These are phyloP conservation scores for Auricularia auricula-judae DNA, from an alignment of 768 basidiomycete species.

Conservation along the genomic window DNA sequence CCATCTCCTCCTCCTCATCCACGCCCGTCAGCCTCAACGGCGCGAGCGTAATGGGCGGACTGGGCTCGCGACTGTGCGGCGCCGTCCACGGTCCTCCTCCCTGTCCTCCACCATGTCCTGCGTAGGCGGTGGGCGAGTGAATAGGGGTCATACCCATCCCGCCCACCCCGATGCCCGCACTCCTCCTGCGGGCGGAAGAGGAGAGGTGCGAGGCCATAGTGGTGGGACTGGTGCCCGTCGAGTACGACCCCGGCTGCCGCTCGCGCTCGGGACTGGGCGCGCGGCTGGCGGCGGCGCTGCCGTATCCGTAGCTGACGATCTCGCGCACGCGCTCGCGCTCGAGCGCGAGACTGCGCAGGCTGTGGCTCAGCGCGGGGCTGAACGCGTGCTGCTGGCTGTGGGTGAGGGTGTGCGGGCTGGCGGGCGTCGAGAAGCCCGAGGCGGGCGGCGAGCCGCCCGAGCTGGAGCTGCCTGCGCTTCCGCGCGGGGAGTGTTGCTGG, in stretches of 20 bases:
- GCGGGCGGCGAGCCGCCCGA: neutral
- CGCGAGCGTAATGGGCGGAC: slow-evolving; percentile 1
- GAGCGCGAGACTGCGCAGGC: neutral
- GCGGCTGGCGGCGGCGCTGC: neutral
- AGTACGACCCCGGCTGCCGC: neutral
- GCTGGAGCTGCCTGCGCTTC: neutral
- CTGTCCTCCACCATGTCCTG: no score
- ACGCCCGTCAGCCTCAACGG: neutral
- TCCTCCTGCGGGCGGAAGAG: neutral
- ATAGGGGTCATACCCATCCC: slow-evolving; percentile 5
- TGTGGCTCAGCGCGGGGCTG: neutral
- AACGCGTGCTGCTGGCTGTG: neutral
- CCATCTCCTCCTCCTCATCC: neutral
- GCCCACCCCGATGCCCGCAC: neutral
- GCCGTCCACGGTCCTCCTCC: neutral
- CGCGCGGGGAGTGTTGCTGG: neutral
- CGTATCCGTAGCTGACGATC: neutral
- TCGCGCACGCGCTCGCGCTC: neutral
- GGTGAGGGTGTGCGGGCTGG: neutral
- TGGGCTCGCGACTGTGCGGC: neutral
- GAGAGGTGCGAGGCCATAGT: neutral
- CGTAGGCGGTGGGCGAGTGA: neutral
- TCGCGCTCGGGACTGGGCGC: slow-evolving; percentile 2
- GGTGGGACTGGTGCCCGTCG: neutral
- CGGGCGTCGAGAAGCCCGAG: neutral